Evolutionary conservation across 106 monocot species (phyloP).

Genomic region (Acanthochlamys bracteata): DNA sequence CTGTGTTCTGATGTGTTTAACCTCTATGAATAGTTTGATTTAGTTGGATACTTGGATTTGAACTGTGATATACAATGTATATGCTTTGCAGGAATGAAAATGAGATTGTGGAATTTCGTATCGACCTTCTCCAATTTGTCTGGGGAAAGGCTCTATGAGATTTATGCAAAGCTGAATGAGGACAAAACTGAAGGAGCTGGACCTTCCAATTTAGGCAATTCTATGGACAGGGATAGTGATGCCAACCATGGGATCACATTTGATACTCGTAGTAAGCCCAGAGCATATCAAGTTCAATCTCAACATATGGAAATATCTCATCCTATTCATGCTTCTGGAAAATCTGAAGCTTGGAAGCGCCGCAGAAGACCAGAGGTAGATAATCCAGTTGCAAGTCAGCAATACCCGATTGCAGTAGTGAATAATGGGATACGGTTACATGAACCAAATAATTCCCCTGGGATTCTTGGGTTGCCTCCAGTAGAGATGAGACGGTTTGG

Average conservation of each 20-base stretch:
- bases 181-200: slow-evolving; percentile 63
- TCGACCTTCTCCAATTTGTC: slow-evolving; percentile 84
- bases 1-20: too few relatives aligned
- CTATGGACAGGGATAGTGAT: slow-evolving; percentile 28
- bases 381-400: slow-evolving; percentile 15
- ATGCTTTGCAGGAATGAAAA: slow-evolving; percentile 70
- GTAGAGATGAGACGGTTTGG: slow-evolving; percentile 40
- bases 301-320: slow-evolving; percentile 29
- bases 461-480: slow-evolving; percentile 84
- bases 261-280: slow-evolving; percentile 27
- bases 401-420: slow-evolving; percentile 20
- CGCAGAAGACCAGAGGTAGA: slow-evolving; percentile 52
- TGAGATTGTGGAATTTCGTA: slow-evolving; percentile 93
- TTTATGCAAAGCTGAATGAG: slow-evolving; percentile 85
- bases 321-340: slow-evolving; percentile 35
- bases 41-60: too few relatives aligned
- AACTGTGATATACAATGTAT: too few relatives aligned
- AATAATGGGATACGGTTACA: slow-evolving; percentile 34
- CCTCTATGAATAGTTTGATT: too few relatives aligned
- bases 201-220: slow-evolving; percentile 36
- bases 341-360: slow-evolving; percentile 91
- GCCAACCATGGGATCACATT: slow-evolving; percentile 18
- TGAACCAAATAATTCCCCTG: slow-evolving; percentile 60
- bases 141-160: slow-evolving; percentile 71
- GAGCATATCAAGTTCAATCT: slow-evolving; percentile 23